These are phyloP conservation scores for Umbelopsis ramanniana DNA, from an alignment of 192 early-diverging fungal species.

Conservation along the genomic window DNA sequence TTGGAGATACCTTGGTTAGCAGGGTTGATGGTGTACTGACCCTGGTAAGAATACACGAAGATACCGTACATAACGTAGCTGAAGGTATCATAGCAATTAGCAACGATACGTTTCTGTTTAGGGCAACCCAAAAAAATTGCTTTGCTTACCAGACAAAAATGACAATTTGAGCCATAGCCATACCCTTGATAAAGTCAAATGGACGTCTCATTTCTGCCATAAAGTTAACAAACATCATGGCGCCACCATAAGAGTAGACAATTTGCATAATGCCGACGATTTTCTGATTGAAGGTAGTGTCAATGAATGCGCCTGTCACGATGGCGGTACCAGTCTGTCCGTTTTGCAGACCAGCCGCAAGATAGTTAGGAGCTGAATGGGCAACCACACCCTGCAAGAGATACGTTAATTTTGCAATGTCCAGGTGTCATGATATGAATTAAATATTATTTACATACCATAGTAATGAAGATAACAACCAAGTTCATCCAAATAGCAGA, in stretches of 20 bases:
- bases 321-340: not conserved
- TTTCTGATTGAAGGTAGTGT: not conserved
- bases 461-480: constrained; percentile 23
- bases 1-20: constrained; percentile 27
- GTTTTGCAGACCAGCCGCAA: constrained; percentile 1
- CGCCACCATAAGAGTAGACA: constrained; percentile 32
- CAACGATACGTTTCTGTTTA: not conserved
- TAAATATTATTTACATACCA: not conserved
- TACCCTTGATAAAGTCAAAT: constrained; percentile 33
- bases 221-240: constrained; percentile 34
- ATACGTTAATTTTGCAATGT: not conserved
- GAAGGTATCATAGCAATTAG: not conserved
- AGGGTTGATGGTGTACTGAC: constrained; percentile 28
- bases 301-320: constrained; percentile 21
- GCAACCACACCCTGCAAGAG: constrained; percentile 13
- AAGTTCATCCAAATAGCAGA: constrained; percentile 32
- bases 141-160: constrained; percentile 8
- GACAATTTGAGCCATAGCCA: constrained; percentile 24
- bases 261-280: constrained; percentile 33
- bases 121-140: not conserved
- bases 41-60: constrained; percentile 34
- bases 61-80: constrained; percentile 29
- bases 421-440: not conserved
- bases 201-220: constrained; percentile 35
- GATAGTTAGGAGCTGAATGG: constrained; percentile 22